A percentile compares a stretch with the other conserved stretches of the same genome.
These are phyloP conservation scores for Nematocida sp. DNA, from an alignment of 371 early-diverging fungal species.

Conservation along the genomic window DNA sequence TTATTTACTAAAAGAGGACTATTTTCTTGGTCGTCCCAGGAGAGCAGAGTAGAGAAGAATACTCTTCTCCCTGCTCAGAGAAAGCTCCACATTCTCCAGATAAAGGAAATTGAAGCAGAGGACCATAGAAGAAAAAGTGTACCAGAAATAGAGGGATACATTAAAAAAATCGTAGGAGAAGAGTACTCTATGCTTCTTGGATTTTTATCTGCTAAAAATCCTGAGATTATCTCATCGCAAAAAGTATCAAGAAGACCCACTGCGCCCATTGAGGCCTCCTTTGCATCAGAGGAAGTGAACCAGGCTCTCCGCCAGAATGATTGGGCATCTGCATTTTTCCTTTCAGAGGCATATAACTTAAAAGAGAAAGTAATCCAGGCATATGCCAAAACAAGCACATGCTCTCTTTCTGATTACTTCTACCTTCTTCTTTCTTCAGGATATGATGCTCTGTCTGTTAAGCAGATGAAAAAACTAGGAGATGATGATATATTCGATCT, in stretches of 20 bases:
- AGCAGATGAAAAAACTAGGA: background rate
- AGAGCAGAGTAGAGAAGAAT: background rate
- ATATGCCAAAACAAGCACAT: slow-evolving; percentile 20
- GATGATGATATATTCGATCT: slow-evolving; percentile 2
- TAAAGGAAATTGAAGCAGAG: background rate
- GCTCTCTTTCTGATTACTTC: background rate
- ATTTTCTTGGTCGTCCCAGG: too few relatives aligned
- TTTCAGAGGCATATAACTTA: background rate
- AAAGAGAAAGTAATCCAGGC: background rate
- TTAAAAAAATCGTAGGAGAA: background rate
- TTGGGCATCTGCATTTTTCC: slow-evolving; percentile 37
- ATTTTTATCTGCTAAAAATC: background rate
- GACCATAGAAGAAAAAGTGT: slow-evolving; percentile 1
- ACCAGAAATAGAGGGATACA: background rate
- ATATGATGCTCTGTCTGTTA: background rate
- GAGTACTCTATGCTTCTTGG: background rate
- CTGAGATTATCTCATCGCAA: background rate
- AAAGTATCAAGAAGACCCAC: background rate
- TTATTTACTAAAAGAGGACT: too few relatives aligned
- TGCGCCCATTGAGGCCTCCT: background rate
- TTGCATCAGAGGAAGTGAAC: background rate
- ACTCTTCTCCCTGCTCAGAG: background rate
- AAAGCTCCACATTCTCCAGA: background rate
- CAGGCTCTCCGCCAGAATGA: slow-evolving; percentile 1
- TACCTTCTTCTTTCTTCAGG: background rate